Conservation (phyloP, 1,139 yeast species). For the Candida sp. region DNA sequence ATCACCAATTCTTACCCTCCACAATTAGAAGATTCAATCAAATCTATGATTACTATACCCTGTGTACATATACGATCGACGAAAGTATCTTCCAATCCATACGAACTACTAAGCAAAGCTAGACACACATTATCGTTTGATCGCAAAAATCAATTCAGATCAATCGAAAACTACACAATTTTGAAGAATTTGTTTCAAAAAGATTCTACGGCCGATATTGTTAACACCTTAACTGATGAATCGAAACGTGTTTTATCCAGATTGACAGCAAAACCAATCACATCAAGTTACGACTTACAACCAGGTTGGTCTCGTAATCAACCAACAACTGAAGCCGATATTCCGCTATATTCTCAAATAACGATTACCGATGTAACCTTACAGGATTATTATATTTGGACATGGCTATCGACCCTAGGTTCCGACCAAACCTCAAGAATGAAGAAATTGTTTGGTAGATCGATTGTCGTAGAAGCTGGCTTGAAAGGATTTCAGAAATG, state of each 20-base stretch:
- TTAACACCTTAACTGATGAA: constrained; percentile 68
- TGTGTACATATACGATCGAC: constrained; percentile 69
- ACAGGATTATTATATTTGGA: constrained; percentile 88
- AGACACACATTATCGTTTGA: constrained; percentile 68
- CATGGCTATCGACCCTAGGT: constrained; percentile 80
- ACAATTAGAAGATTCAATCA: constrained; percentile 32
- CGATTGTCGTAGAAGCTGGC: constrained; percentile 71
- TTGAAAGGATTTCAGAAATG: constrained; percentile 79
- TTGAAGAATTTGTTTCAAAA: constrained; percentile 71
- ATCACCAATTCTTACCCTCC: constrained; percentile 68
- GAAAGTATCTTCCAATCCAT: constrained; percentile 48
- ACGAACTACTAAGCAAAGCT: constrained; percentile 48
- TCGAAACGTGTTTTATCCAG: constrained; percentile 66
- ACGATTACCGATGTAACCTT: constrained; percentile 62
- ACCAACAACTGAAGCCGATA: constrained; percentile 19
- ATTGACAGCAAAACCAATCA: constrained; percentile 43
- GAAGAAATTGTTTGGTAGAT: constrained; percentile 73
- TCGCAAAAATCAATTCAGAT: constrained; percentile 64
- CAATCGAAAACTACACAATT: constrained; percentile 77
- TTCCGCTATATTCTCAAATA: constrained; percentile 46
- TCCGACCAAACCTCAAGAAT: constrained; percentile 68
- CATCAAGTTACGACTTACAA: constrained; percentile 33
- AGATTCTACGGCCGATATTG: constrained; percentile 51
- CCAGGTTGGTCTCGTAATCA: constrained; percentile 43
- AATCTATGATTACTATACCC: constrained; percentile 42